Evolutionary conservation across 1,284 basidiomycete genomes (phyloP), one percentile per base, ranked within the genome.

Genomic region (Neonothopanus nambi): DNA sequence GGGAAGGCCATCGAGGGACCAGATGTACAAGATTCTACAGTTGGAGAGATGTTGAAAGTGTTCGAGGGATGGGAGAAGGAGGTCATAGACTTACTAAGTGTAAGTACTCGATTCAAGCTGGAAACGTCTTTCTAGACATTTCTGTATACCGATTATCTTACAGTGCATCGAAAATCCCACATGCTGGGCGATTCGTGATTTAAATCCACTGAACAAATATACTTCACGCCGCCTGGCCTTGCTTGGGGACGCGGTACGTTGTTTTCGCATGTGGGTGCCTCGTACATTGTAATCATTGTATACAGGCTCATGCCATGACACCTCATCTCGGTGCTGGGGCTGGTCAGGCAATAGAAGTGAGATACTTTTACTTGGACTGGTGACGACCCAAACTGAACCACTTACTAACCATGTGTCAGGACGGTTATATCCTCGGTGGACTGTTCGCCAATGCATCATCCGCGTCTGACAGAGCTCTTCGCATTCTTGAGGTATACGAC

Each of bases 31-130:
- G 60, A 71, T n/a, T 70, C 52, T 18, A 61, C 61, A 41, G 64
- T 57, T 55, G 50, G 66, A 58, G 68, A 68, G 67, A 17, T 73
- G 48, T 12, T 58, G 26, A 48, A 69, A 39, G 52, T 58, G 5
- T 79, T 71, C 46, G 58, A 56, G 2, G 65, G 65, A 7, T 80
- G 76, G 74, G 79, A 80, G 51, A 59, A 65, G 5, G 74, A 73
- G 46, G 72, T 71, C 1, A 66, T 63, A 47, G 69, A 68, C 4
- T 49, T 81, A n/a, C 52, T 75, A 3, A 66, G 72, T 56, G 78
- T 79, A 54, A 46, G 61, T 51, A 37, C 3, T n/a, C 26, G 26
- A 6, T 20, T 21, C 18, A 47, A 50, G 51, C 36, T 30, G 12
- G 11, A n/a, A 39, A 12, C 20, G 7, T 12, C 12, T n/a, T 18